These are phyloP conservation scores for Chenopodium suecicum DNA, from an alignment of 148 eudicot species.

Conservation along the genomic window DNA sequence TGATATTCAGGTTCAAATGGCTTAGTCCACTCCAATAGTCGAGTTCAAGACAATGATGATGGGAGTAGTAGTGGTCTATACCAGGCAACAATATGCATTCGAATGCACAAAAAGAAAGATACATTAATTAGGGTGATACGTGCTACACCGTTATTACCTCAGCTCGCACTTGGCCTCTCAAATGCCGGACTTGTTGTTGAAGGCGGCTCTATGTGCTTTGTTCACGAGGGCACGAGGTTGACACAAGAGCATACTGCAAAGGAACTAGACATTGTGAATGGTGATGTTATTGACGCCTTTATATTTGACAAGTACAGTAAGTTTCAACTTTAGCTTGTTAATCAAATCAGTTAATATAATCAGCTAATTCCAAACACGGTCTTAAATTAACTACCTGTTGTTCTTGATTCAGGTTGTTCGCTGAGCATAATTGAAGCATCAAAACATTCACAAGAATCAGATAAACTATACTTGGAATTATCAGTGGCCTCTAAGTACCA, in stretches of 20 bases:
- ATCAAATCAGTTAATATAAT: not conserved
- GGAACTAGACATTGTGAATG: not conserved
- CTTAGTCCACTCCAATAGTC: too few relatives aligned
- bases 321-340: not conserved
- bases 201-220: not conserved
- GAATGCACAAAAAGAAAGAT: constrained; percentile 15
- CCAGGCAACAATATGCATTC: constrained; percentile 1
- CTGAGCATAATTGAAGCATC: not conserved
- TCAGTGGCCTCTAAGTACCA: not conserved
- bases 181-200: not conserved
- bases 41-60: not conserved
- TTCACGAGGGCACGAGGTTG: not conserved
- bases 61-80: not conserved
- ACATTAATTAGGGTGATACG: constrained; percentile 9
- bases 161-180: not conserved
- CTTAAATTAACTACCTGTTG: too few relatives aligned
- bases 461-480: too few relatives aligned
- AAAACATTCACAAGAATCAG: not conserved
- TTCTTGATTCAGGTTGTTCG: not conserved
- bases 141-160: not conserved
- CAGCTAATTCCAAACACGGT: too few relatives aligned
- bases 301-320: not conserved
- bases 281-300: not conserved
- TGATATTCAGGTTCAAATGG: too few relatives aligned
- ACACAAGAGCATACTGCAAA: not conserved